Percentiles rank a stretch among this genome's conserved stretches.
phyloP scores from a whole-genome alignment of 2,329 filamentous ascomycete species.

The Monilinia polystroma region DNA sequence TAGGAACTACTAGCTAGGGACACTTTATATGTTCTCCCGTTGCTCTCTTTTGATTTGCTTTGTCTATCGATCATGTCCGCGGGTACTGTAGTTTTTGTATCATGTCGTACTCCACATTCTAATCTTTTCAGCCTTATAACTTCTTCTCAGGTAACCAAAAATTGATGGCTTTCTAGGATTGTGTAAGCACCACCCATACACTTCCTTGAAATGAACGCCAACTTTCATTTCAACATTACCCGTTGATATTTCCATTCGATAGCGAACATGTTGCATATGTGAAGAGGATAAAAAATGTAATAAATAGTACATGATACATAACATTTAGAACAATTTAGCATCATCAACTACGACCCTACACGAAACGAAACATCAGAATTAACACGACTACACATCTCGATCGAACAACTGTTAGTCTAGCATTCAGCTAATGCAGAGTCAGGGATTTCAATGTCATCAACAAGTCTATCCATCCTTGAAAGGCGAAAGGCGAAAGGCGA shows the following conservation, averaged over 20 bases:
- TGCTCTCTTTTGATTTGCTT: too few species aligned
- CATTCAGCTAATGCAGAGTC: constrained; percentile 1
- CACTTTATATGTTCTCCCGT: background rate
- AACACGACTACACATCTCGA: background rate
- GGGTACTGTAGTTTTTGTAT: too few species aligned
- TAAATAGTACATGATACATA: too few species aligned
- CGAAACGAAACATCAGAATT: background rate
- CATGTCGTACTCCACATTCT: background rate
- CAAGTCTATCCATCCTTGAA: background rate
- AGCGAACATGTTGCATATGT: too few species aligned
- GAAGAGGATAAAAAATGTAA: too few species aligned
- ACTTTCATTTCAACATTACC: background rate
- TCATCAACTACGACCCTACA: background rate
- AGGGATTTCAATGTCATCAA: constrained; percentile 1
- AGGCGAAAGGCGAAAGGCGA: background rate
- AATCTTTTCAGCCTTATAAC: constrained; percentile 22
- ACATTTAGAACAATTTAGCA: too few species aligned
- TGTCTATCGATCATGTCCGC: too few species aligned
- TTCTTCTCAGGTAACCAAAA: constrained; percentile 17
- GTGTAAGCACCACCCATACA: background rate
- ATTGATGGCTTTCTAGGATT: background rate
- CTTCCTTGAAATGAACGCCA: background rate
- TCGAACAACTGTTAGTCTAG: background rate
- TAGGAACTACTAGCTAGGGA: too few species aligned
- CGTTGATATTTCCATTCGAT: too few species aligned